Conservation (phyloP, 257 asterid genomes). For the Ballota nigra region DNA sequence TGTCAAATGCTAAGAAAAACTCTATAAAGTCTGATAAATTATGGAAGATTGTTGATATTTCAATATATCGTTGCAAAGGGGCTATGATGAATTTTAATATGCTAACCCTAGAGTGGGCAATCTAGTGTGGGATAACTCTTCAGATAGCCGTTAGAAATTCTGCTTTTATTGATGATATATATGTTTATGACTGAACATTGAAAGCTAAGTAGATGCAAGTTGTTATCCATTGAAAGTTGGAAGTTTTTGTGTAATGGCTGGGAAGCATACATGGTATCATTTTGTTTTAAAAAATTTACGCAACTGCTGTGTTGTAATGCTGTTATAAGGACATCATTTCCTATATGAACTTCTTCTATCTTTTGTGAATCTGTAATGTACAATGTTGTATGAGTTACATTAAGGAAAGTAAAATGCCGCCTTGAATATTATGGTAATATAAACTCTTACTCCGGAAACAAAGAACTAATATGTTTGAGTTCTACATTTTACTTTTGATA, state of each 20-base stretch:
- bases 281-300: neutral
- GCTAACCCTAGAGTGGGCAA: neutral
- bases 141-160: neutral
- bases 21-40: neutral
- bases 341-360: neutral
- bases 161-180: neutral
- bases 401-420: neutral
- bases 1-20: neutral
- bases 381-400: neutral
- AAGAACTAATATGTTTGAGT: neutral
- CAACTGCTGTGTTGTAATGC: neutral
- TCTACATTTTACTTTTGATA: neutral
- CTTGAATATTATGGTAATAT: neutral
- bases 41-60: neutral
- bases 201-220: neutral
- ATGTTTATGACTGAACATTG: neutral
- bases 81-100: neutral
- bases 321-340: neutral
- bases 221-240: neutral
- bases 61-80: neutral
- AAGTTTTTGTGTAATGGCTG: neutral
- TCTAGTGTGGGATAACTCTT: neutral
- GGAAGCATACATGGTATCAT: neutral
- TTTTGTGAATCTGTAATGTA: neutral
- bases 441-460: neutral